Evolutionary conservation across 257 asterid species (phyloP).

Genomic region (Gentiana macrophylla): DNA sequence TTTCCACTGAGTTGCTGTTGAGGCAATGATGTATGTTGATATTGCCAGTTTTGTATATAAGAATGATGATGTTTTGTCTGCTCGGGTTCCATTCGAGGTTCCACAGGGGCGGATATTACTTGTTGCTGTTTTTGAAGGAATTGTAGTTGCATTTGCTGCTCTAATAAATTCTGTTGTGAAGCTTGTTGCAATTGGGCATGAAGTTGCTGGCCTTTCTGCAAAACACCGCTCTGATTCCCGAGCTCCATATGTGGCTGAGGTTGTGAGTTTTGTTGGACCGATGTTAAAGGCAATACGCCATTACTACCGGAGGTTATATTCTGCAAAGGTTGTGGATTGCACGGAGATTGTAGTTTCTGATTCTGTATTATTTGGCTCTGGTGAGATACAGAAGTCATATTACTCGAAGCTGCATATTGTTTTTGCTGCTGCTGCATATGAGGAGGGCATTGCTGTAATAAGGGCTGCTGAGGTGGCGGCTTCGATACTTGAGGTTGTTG

Average conservation of each 20-base stretch:
- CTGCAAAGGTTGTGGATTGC: conserved; percentile 33
- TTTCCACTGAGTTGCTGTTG: conserved; percentile 39
- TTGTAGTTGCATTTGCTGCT: conserved; percentile 74
- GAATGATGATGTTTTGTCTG: conserved; percentile 44
- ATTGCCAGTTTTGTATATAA: conserved; percentile 41
- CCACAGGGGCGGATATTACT: conserved; percentile 21
- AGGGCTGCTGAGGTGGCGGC: conserved; percentile 21
- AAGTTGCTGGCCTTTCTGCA: conserved; percentile 57
- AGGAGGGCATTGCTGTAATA: conserved; percentile 6
- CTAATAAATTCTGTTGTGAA: conserved; percentile 44
- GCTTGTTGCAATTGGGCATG: conserved; percentile 38
- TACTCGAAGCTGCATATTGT: conserved; percentile 30
- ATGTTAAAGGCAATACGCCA: conserved; percentile 33
- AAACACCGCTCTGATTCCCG: conserved; percentile 20
- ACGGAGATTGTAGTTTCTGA: conserved; percentile 43
- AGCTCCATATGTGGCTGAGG: conserved; percentile 56
- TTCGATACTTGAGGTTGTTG: conserved; percentile 33
- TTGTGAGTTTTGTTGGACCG: conserved; percentile 48
- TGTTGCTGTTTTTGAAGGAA: conserved; percentile 65
- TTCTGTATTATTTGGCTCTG: conserved; percentile 11
- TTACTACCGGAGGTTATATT: conserved; percentile 25
- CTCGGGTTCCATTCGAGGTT: conserved; percentile 44
- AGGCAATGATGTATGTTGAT: conserved; percentile 29
- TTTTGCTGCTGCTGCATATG: conserved; percentile 15
- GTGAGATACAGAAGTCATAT: conserved; percentile 20